These are phyloP conservation scores for Cladosporium velox DNA, from an alignment of 2,329 filamentous ascomycete species.

Conservation along the genomic window DNA sequence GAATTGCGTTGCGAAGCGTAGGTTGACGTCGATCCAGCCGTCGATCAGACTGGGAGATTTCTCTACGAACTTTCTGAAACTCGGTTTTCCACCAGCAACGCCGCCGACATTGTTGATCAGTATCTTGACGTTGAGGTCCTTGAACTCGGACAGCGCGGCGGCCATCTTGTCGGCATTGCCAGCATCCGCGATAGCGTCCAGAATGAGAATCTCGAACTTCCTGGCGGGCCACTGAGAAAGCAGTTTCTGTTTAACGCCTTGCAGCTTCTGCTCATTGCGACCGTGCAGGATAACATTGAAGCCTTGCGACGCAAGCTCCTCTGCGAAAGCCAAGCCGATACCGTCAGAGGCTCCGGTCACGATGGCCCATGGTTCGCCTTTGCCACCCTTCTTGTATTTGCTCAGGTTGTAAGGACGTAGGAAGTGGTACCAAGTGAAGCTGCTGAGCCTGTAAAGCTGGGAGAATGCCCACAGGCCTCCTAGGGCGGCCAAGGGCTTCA, in stretches of 20 bases:
- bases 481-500: slow-evolving; percentile 22
- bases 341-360: slow-evolving; percentile 57
- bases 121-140: slow-evolving; percentile 48
- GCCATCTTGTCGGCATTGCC: slow-evolving; percentile 32
- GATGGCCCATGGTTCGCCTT: slow-evolving; percentile 44
- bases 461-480: slow-evolving; percentile 26
- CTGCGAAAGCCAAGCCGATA: slow-evolving; percentile 52
- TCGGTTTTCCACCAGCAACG: slow-evolving; percentile 13
- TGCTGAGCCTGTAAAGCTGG: slow-evolving; percentile 27
- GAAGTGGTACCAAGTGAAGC: slow-evolving; percentile 32
- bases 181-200: slow-evolving; percentile 43
- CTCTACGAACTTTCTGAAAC: background rate
- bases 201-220: slow-evolving; percentile 44
- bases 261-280: slow-evolving; percentile 51
- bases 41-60: slow-evolving; percentile 1
- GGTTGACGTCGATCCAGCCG: slow-evolving; percentile 46
- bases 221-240: slow-evolving; percentile 41
- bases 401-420: slow-evolving; percentile 29
- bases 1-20: slow-evolving; percentile 51
- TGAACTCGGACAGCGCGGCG: slow-evolving; percentile 26
- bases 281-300: slow-evolving; percentile 60
- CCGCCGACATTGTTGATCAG: slow-evolving; percentile 60
- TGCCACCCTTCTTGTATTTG: slow-evolving; percentile 27
- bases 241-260: slow-evolving; percentile 42
- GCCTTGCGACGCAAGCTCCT: slow-evolving; percentile 51